Evolutionary conservation across 768 basidiomycete species (phyloP).

Genomic region (Crassisporium funariophilum): DNA sequence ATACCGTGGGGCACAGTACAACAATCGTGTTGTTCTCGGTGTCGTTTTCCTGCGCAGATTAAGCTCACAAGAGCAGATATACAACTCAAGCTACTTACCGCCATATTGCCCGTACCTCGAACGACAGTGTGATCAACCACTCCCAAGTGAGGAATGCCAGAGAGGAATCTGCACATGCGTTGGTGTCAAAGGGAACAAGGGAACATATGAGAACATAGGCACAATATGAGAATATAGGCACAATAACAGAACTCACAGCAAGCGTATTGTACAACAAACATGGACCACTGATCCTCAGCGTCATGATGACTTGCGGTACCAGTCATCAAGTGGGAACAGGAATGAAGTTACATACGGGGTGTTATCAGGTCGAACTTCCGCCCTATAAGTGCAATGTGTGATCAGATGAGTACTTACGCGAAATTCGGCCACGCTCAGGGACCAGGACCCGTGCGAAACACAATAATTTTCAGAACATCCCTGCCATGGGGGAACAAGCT

Average conservation of each 20-base stretch:
- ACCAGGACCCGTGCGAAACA: too few species aligned
- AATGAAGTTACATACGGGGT: too few species aligned
- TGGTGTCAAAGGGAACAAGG: too few species aligned
- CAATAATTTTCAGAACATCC: too few species aligned
- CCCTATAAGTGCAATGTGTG: too few species aligned
- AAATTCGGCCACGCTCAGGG: too few species aligned
- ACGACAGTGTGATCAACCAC: not conserved
- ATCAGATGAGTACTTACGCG: too few species aligned
- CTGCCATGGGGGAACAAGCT: too few species aligned
- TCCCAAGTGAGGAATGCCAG: not conserved
- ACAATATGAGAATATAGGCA: not conserved
- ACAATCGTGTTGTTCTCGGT: not conserved
- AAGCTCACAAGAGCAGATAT: too few species aligned
- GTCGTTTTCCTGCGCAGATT: not conserved
- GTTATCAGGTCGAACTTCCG: too few species aligned
- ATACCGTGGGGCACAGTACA: not conserved
- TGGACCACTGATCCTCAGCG: slow-evolving; percentile 1
- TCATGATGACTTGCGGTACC: not conserved
- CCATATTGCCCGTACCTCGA: not conserved
- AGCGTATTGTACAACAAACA: slow-evolving; percentile 1
- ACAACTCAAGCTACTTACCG: too few species aligned
- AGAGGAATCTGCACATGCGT: not conserved
- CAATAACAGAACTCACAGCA: not conserved
- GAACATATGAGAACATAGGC: not conserved
- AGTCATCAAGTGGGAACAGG: too few species aligned